Base-by-base conservation (phyloP, 31 red algal species). In the Asparagopsis taxiformis region DNA sequence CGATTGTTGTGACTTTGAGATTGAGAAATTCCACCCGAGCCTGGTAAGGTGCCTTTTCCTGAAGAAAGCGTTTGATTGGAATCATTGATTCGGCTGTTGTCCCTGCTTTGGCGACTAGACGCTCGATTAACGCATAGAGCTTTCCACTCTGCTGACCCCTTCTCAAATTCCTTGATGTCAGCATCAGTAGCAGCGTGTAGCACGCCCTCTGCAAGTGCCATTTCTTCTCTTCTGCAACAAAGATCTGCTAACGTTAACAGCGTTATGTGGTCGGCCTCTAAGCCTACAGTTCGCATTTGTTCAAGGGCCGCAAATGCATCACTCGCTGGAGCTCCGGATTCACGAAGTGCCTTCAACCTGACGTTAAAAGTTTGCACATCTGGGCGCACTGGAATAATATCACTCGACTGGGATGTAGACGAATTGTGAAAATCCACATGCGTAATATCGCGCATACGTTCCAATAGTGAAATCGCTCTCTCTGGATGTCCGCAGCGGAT, bases 191-290 rank as follows among this genome's bases (percentile, higher is more conserved):
- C 80, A 21, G 61, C 69, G 10, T 55, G 41, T 3, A 85, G 68
- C 73, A 85, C 80, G 16, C 80, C 80, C 65, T 85, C 80, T 24
- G 80, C 80, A 19, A 74, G 80, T 39, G 41, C 58, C 80, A 85
- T 85, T 48, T 85, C 80, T 36, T 67, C 68, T 56, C 80, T 51
- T 25, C 80, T 68, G 69, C 80, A 85, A 36, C 68, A 85, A 30
- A 85, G 41, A 43, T 85, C 80, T 10, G 80, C 80, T 17, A 85
- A 57, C 20, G 80, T 85, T 17, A 85, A 61, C 34, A 85, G 59
- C 37, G 80, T 74, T 8, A 85, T 85, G 28, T 85, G 80, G 50
- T 85, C 80, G 10, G 80, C 70, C 57, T 85, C 80, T 4, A 74
- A 54, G 7, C 69, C 80, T 3, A 65, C 19, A 3, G 26, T 46